Evolutionary conservation across 371 early-diverging fungal species (phyloP), one percentile per base, ranked within the genome.

Genomic region (Dinochytrium kinnereticum): DNA sequence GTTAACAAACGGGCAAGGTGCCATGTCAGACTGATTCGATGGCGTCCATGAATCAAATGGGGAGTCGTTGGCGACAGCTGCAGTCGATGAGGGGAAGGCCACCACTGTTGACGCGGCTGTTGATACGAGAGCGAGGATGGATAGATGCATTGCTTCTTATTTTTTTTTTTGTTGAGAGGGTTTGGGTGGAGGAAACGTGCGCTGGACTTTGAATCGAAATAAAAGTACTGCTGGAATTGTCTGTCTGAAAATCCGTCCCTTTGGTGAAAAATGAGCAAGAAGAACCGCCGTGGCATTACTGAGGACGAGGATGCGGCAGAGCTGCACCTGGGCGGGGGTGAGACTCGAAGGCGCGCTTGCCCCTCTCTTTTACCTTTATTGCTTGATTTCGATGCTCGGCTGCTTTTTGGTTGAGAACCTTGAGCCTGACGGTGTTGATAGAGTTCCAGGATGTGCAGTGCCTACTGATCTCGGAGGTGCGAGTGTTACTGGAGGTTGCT

Each of bases 381-480:
- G 2, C 10, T 68, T 19, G 15, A 39, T 67, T 24, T 15, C 33
- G 7, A 24, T 37, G 10, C 17, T 7, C 3, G 13, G 13, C 21
- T 7, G 5, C 36, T 5, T 34, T 10, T 10, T 64, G 34, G 13
- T 64, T 3, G 13, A 44, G 49, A 13, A 21, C 49, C 13, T 44
- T 44, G 10, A 10, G 21, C 21, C 55, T 13, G 5, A 53, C 26
- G 59, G 37, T 21, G 66, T 24, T 53, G 59, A 53, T 79, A 87
- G 95, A 95, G 70, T 94, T 93, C 78, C 86, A 91, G 36, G 88
- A 88, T 64, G 90, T 90, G 31, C 92, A 93, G 78, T 94, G 94
- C 77, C 84, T 95, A n/a, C 88, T 93, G 67, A 91, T 94, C 39
- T 93, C 95, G 49, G 94, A 95, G 78, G 94, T 94, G 69, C 84